Evolutionary conservation across 2,329 filamentous ascomycete species (phyloP), one percentile per base, ranked within the genome.

Genomic region (Sporothrix humicola): DNA sequence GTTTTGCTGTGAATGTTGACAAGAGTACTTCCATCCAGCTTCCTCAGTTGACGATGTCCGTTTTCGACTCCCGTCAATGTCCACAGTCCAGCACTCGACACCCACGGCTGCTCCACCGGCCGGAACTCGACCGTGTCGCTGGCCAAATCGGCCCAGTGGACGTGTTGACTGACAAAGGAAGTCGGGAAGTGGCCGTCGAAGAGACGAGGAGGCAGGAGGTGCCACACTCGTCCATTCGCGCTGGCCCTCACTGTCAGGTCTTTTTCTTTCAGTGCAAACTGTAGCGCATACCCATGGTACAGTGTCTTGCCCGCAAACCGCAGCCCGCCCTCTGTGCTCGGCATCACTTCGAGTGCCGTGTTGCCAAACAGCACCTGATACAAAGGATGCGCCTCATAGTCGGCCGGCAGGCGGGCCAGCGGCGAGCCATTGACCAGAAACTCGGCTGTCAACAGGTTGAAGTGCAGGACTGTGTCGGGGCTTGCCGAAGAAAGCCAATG

Each of bases 371-470:
- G 77, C 0, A 77, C 76, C 0, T 13, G 12, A 75, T 87, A 90
- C 0, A 79, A 79, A 0, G 76, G 8, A 70, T 87, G 81, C 0
- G 15, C 8, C 48, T 84, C 80, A 68, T 87, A 90, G 0, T 82
- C 74, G 0, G 12, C 2, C 0, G 88, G 88, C 0, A 90, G 80
- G 1, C 84, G 82, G 3, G 82, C 78, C 0, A 89, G 76, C 0
- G 86, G 87, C 0, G 80, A 58, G 0, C 88, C 87, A 73, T 89
- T 82, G 0, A 90, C 82, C 0, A 89, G 81, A 0, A 91, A 79
- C 31, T 85, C 81, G 0, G 85, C 87, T 0, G 82, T 85, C 1
- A 91, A 75, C 0, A 88, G 68, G 74, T 88, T 87, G 75, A 85
- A n/a, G n/a, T n/a, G n/a, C n/a, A n/a, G n/a, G n/a, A n/a, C n/a